Evolutionary conservation across 2,329 filamentous ascomycete genomes (phyloP).

Genomic region (Xylariaceae sp.): DNA sequence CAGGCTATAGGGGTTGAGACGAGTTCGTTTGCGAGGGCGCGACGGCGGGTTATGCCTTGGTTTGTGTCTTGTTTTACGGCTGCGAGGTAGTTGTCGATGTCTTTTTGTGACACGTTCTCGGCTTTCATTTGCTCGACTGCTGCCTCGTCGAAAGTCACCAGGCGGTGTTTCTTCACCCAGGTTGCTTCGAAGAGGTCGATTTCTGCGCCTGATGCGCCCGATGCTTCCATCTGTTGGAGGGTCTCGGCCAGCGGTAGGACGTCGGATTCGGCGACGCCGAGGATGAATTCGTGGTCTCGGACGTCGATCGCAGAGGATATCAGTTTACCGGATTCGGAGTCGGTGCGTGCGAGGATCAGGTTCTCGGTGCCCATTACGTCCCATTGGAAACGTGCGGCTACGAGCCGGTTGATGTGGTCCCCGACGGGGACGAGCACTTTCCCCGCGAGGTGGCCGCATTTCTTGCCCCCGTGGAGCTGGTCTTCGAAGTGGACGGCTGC

Average conservation of each 20-base stretch:
- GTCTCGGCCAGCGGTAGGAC: slow-evolving; percentile 80
- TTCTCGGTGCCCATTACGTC: slow-evolving; percentile 97
- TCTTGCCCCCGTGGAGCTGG: slow-evolving; percentile 96
- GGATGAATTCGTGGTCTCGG: slow-evolving; percentile 94
- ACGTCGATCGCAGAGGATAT: slow-evolving; percentile 89
- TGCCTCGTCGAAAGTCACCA: slow-evolving; percentile 91
- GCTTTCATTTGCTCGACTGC: slow-evolving; percentile 69
- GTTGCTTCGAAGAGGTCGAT: slow-evolving; percentile 81
- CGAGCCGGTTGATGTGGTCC: slow-evolving; percentile 93
- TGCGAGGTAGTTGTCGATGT: slow-evolving; percentile 64
- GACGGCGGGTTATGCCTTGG: slow-evolving; percentile 73
- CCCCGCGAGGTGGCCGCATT: slow-evolving; percentile 93
- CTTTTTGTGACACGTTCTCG: slow-evolving; percentile 59
- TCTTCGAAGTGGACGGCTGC: slow-evolving; percentile 98
- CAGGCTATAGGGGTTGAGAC: slow-evolving; percentile 70
- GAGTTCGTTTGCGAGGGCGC: slow-evolving; percentile 65
- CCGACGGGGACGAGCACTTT: slow-evolving; percentile 92
- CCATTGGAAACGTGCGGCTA: slow-evolving; percentile 93
- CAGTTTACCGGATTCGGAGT: slow-evolving; percentile 89
- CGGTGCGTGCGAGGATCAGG: slow-evolving; percentile 88
- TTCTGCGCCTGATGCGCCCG: slow-evolving; percentile 71
- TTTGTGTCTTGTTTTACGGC: slow-evolving; percentile 62
- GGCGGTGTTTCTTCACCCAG: slow-evolving; percentile 82
- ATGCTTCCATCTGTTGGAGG: slow-evolving; percentile 82
- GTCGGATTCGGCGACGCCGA: slow-evolving; percentile 73